These are phyloP conservation scores for Lentithecium fluviatile DNA, from an alignment of 495 filamentous ascomycete genomes.

Conservation along the genomic window DNA sequence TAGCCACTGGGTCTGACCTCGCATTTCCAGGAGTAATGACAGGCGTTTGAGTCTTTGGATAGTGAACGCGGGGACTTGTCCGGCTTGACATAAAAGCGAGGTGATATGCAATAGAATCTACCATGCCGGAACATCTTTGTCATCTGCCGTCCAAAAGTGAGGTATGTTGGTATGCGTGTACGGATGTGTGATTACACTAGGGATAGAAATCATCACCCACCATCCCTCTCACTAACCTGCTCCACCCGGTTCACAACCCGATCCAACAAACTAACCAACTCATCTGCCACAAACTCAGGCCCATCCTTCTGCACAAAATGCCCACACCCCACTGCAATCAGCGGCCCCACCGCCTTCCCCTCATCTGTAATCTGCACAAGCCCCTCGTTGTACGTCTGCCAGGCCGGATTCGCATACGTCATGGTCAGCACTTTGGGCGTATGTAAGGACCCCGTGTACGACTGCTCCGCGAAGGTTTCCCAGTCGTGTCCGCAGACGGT, in stretches of 20 bases:
- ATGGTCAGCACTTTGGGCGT: constrained; percentile 49
- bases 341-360: constrained; percentile 46
- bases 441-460: constrained; percentile 24
- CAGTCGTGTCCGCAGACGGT: constrained; percentile 63
- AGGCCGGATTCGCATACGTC: constrained; percentile 55
- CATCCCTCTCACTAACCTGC: constrained; percentile 20
- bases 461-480: constrained; percentile 56
- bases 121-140: too few relatives aligned
- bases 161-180: too few relatives aligned
- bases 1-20: too few relatives aligned
- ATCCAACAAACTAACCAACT: constrained; percentile 42
- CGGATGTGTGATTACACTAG: too few relatives aligned
- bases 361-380: constrained; percentile 49
- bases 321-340: constrained; percentile 55
- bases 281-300: constrained; percentile 55
- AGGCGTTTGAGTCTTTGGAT: too few relatives aligned
- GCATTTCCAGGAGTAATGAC: too few relatives aligned
- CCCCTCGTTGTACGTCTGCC: constrained; percentile 58
- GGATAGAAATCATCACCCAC: too few relatives aligned
- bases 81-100: too few relatives aligned
- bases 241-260: constrained; percentile 19
- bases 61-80: too few relatives aligned
- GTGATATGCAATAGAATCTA: too few relatives aligned
- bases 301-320: constrained; percentile 65
- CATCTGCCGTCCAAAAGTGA: too few relatives aligned